phyloP scores from a whole-genome alignment of 1,139 yeast species.

The Yamadazyma jaroonii region DNA sequence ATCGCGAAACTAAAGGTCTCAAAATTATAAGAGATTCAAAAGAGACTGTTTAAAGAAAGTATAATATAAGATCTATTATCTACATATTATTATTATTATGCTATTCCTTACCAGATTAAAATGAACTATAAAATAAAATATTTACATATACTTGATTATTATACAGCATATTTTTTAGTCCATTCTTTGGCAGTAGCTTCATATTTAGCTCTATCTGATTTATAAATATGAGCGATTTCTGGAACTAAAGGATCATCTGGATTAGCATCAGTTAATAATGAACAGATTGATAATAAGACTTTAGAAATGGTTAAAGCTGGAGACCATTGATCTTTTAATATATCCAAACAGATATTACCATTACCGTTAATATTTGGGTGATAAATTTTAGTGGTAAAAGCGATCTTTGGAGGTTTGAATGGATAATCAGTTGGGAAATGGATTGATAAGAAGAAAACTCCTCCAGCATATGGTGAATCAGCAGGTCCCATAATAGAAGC shows the following conservation, averaged over 20 bases:
- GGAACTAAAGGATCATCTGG: conserved; percentile 99
- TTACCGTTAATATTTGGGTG: conserved; percentile 89
- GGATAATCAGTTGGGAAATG: conserved; percentile 96
- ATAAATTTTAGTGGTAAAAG: conserved; percentile 85
- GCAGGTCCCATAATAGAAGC: conserved; percentile 96
- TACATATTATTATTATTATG: conserved; percentile 8
- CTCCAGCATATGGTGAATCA: conserved; percentile 92
- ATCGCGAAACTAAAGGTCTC: conserved; percentile 1
- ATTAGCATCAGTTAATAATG: conserved; percentile 92
- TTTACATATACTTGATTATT: conserved; percentile 13
- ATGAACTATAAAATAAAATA: conserved; percentile 5
- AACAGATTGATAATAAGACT: conserved; percentile 84
- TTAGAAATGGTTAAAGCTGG: conserved; percentile 89
- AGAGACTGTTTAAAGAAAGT: too few relatives aligned
- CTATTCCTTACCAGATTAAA: conserved; percentile 5
- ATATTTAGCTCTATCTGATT: conserved; percentile 90
- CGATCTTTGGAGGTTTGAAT: conserved; percentile 91
- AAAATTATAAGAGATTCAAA: too few relatives aligned
- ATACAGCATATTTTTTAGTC: conserved; percentile 98
- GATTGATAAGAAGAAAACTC: conserved; percentile 85
- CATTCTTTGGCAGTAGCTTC: conserved; percentile 98
- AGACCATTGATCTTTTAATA: conserved; percentile 87
- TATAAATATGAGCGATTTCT: conserved; percentile 95
- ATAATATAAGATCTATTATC: conserved; percentile 5
- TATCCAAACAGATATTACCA: conserved; percentile 84